Conservation (phyloP, 2,329 filamentous ascomycete species). For the Zymoseptoria brevis region DNA sequence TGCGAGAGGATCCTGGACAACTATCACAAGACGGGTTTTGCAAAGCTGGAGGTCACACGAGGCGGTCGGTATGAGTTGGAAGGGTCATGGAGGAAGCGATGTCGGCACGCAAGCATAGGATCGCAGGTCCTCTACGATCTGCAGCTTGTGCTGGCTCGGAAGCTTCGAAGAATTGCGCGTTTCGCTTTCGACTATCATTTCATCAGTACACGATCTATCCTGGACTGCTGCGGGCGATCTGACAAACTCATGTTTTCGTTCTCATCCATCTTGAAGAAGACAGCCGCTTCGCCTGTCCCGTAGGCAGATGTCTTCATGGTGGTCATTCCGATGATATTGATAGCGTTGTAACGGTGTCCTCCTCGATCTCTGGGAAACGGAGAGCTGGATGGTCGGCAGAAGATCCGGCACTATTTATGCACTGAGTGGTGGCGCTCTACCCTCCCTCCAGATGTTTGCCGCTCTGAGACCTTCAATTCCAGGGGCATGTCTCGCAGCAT, state of each 20-base stretch:
- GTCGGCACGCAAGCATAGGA: too few relatives aligned
- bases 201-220: not conserved
- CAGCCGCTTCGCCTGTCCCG: not conserved
- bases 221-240: not conserved
- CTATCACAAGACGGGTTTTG: too few relatives aligned
- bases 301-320: not conserved
- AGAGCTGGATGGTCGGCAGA: not conserved
- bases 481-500: not conserved
- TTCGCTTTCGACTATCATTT: too few relatives aligned
- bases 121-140: too few relatives aligned
- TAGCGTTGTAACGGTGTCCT: not conserved
- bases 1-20: too few relatives aligned
- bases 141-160: too few relatives aligned
- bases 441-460: not conserved
- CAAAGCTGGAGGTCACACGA: too few relatives aligned
- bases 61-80: too few relatives aligned
- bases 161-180: too few relatives aligned
- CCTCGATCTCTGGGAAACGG: not conserved
- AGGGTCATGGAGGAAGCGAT: too few relatives aligned
- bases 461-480: not conserved
- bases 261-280: not conserved
- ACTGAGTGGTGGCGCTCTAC: not conserved
- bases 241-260: not conserved
- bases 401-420: not conserved
- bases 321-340: not conserved